Conservation (phyloP, 2,329 filamentous ascomycete species). For the Acrocalymma vagum region DNA sequence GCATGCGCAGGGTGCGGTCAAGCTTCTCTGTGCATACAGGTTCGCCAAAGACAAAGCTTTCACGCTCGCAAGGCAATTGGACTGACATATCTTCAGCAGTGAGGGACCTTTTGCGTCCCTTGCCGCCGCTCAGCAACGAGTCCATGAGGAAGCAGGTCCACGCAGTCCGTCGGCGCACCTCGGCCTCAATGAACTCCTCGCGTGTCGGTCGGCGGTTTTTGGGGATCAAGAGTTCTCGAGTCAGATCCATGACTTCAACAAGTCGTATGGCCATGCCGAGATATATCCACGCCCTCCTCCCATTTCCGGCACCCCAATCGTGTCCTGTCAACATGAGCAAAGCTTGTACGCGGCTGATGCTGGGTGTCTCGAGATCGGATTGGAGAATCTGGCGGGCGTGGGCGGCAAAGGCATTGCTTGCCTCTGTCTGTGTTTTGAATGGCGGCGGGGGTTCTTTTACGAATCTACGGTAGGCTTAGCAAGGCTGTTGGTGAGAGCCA, state of each 20-base stretch:
- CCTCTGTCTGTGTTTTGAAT: slow-evolving; percentile 47
- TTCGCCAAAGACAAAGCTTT: slow-evolving; percentile 50
- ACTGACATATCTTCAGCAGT: slow-evolving; percentile 46
- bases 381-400: slow-evolving; percentile 52
- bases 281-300: slow-evolving; percentile 50
- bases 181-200: slow-evolving; percentile 52
- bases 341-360: slow-evolving; percentile 49
- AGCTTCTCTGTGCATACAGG: slow-evolving; percentile 45
- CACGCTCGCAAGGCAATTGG: slow-evolving; percentile 50
- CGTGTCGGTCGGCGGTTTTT: slow-evolving; percentile 41
- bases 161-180: slow-evolving; percentile 49
- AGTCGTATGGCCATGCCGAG: slow-evolving; percentile 52
- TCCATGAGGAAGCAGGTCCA: slow-evolving; percentile 55
- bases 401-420: slow-evolving; percentile 52
- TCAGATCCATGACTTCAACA: slow-evolving; percentile 51
- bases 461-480: slow-evolving; percentile 37
- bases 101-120: slow-evolving; percentile 48
- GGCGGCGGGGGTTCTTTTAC: slow-evolving; percentile 45
- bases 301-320: slow-evolving; percentile 56
- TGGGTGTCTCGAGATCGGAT: slow-evolving; percentile 49
- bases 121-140: slow-evolving; percentile 51
- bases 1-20: slow-evolving; percentile 39
- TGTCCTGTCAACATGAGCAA: slow-evolving; percentile 55
- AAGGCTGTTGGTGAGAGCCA: neutral
- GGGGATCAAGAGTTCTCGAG: slow-evolving; percentile 43